Evolutionary conservation across 305 asterid genomes (phyloP).

Genomic region (Fraxinus baroniana): DNA sequence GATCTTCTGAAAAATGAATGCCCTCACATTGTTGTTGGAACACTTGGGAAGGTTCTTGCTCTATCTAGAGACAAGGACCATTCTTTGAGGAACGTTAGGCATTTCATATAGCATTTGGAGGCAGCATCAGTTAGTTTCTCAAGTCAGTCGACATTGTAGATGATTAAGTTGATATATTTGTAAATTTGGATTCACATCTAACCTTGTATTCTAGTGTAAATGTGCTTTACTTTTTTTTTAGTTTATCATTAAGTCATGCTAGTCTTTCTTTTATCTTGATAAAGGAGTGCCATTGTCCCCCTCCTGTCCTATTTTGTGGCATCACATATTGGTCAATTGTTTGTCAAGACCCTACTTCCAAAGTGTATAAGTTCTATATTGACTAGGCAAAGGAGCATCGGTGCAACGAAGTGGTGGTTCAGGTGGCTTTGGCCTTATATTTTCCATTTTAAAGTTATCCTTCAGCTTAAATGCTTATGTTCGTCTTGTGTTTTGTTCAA

Average conservation of each 20-base stretch:
- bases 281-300: not conserved
- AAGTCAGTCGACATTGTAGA: too few relatives aligned
- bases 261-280: not conserved
- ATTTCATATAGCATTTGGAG: too few relatives aligned
- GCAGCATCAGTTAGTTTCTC: too few relatives aligned
- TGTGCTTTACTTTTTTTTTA: too few relatives aligned
- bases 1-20: conserved; percentile 22
- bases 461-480: not conserved
- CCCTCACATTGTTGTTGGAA: conserved; percentile 26
- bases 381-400: not conserved
- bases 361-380: not conserved
- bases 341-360: not conserved
- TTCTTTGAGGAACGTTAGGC: conserved; percentile 1
- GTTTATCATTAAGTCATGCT: not conserved
- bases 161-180: too few relatives aligned
- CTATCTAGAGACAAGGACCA: conserved; percentile 20
- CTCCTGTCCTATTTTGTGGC: not conserved
- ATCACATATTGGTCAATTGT: not conserved
- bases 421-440: not conserved
- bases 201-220: too few relatives aligned
- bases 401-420: not conserved
- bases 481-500: not conserved
- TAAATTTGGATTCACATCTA: too few relatives aligned
- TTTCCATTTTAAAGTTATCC: not conserved
- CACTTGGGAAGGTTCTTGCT: conserved; percentile 18